These are phyloP conservation scores for Darksidea phi DNA, from an alignment of 495 filamentous ascomycete genomes.

Conservation along the genomic window DNA sequence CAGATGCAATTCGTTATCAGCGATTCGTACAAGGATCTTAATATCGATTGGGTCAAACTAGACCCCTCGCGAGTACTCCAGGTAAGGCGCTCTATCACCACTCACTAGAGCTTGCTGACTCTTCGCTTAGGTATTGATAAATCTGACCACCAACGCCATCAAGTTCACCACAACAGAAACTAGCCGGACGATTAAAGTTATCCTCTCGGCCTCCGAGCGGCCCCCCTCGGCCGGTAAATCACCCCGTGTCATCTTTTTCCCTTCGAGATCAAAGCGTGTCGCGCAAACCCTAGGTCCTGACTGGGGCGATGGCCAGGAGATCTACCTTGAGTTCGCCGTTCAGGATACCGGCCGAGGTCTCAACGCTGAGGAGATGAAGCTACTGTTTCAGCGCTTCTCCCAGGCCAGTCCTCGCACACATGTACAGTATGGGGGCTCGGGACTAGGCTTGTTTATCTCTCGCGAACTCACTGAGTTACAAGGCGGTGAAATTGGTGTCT, in stretches of 20 bases:
- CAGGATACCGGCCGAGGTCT: slow-evolving; percentile 78
- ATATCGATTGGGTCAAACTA: slow-evolving; percentile 64
- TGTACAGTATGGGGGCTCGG: slow-evolving; percentile 77
- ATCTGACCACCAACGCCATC: slow-evolving; percentile 51
- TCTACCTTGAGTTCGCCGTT: slow-evolving; percentile 72
- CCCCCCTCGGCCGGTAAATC: slow-evolving; percentile 50
- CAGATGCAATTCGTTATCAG: slow-evolving; percentile 61
- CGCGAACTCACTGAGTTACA: slow-evolving; percentile 75
- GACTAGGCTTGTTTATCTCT: slow-evolving; percentile 80
- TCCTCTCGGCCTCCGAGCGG: slow-evolving; percentile 63
- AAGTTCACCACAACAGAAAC: slow-evolving; percentile 52
- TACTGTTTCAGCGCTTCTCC: slow-evolving; percentile 77
- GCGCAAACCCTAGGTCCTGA: slow-evolving; percentile 55
- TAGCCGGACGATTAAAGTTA: slow-evolving; percentile 61
- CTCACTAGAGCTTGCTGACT: neutral
- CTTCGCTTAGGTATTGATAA: slow-evolving; percentile 48
- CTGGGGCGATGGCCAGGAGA: slow-evolving; percentile 66
- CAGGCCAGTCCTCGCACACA: slow-evolving; percentile 78
- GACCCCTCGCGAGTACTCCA: slow-evolving; percentile 72
- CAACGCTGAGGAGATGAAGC: slow-evolving; percentile 67
- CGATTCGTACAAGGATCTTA: slow-evolving; percentile 53
- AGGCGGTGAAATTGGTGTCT: slow-evolving; percentile 80
- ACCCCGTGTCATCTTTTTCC: slow-evolving; percentile 44
- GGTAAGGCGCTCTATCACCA: slow-evolving; percentile 30
- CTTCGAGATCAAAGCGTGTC: slow-evolving; percentile 39